Evolutionary conservation across 2,329 filamentous ascomycete genomes (phyloP).

Genomic region (Venturia effusa): DNA sequence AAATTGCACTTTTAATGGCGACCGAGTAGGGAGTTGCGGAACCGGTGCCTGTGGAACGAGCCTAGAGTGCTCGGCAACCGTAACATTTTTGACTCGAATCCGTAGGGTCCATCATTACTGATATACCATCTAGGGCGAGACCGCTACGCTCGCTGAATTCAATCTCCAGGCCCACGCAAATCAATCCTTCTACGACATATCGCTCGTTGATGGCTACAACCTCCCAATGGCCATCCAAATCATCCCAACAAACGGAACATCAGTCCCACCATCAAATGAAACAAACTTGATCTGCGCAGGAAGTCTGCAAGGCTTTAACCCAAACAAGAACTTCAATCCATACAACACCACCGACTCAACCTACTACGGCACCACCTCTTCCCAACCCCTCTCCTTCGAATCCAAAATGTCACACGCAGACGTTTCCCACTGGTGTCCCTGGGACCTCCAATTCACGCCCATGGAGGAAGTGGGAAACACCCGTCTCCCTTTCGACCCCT

Average conservation of each 20-base stretch:
- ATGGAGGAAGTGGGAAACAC: slow-evolving; percentile 60
- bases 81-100: not conserved
- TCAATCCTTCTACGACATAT: slow-evolving; percentile 77
- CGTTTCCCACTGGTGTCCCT: slow-evolving; percentile 66
- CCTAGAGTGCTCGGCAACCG: slow-evolving; percentile 44
- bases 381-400: slow-evolving; percentile 50
- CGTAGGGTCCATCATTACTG: not conserved
- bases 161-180: slow-evolving; percentile 56
- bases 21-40: slow-evolving; percentile 53
- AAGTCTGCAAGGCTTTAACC: slow-evolving; percentile 48
- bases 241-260: slow-evolving; percentile 47
- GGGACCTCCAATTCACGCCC: slow-evolving; percentile 59
- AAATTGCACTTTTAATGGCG: slow-evolving; percentile 67
- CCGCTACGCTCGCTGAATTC: slow-evolving; percentile 71
- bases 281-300: slow-evolving; percentile 70
- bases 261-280: slow-evolving; percentile 44
- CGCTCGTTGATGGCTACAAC: slow-evolving; percentile 77
- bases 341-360: slow-evolving; percentile 25
- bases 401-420: slow-evolving; percentile 42
- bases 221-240: slow-evolving; percentile 51
- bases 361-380: slow-evolving; percentile 51
- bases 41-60: slow-evolving; percentile 69
- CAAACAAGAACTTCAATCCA: slow-evolving; percentile 31
- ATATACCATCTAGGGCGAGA: slow-evolving; percentile 46
- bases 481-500: slow-evolving; percentile 64